Evolutionary conservation across 768 basidiomycete species (phyloP).

Genomic region (Suillus decipiens): DNA sequence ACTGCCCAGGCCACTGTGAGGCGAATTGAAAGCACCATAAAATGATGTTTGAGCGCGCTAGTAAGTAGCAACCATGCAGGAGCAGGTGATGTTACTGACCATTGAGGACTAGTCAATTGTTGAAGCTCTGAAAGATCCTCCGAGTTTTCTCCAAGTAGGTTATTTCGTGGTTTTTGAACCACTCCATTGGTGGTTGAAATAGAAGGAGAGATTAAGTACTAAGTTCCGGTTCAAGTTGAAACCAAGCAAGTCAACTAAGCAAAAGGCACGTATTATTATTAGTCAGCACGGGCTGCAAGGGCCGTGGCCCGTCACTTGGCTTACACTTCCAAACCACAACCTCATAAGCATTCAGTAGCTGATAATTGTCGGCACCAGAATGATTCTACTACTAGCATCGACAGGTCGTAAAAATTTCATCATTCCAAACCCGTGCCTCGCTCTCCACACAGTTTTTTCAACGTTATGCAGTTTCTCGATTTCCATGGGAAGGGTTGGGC

Average conservation of each 20-base stretch:
- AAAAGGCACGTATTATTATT: background rate
- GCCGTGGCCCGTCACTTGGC: too few relatives aligned
- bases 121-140: background rate
- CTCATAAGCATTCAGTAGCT: background rate
- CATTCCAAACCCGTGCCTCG: background rate
- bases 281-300: background rate
- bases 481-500: constrained; percentile 28
- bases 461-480: constrained; percentile 53
- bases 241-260: background rate
- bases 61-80: background rate
- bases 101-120: background rate
- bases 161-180: background rate
- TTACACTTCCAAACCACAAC: background rate
- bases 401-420: background rate
- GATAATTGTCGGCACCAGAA: background rate
- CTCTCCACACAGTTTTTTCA: constrained; percentile 1
- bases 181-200: background rate
- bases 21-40: background rate
- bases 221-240: background rate
- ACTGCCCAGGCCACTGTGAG: background rate
- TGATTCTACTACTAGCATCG: background rate
- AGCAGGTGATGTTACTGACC: background rate
- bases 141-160: background rate
- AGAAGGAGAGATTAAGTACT: background rate
- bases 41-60: background rate